Evolutionary conservation across 2,329 filamentous ascomycete species (phyloP), one percentile per base, ranked within the genome.

Genomic region (Diplodia scrobiculata): DNA sequence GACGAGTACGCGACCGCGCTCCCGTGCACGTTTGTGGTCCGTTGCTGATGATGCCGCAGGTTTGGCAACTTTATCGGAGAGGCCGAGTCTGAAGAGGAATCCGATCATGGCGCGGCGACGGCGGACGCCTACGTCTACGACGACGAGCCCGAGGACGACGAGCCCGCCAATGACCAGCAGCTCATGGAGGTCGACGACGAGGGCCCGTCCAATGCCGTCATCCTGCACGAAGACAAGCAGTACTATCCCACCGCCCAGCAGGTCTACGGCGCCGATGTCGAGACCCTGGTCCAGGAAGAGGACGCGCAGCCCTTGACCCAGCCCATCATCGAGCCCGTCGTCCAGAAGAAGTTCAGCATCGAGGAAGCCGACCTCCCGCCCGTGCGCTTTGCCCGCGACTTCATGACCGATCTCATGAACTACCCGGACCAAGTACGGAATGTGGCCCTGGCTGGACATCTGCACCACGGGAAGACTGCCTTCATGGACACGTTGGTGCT

Each of bases 41-140:
- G 69, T 54, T 50, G 34, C 13, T 62, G 34, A 32, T 51, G 63
- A 71, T 52, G 38, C 36, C 41, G 29, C 71, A 96, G 92, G 84
- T 98, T 98, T 81, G 94, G 94, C 75, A 98, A 98, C 82, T 98
- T 95, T 80, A 97, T 98, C 76, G 95, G 95, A 75, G 95, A 97
- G 79, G 91, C 91, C 77, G 90, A 90, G 77, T 95, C 91, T 66
- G 93, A 97, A 75, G 89, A 91, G 75, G 94, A 93, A 74, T 94
- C 91, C 72, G 87, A 92, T 76, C 86, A 89, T 76, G 86, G 88
- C 72, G 89, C 90, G 77, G 87, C 87, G 67, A 86, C 86, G 75
- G 89, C 91, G 73, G 92, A 94, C 74, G 87, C 89, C 73, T 97
- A 97, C 78, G 89, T 87, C 68, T 85, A 88, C 72, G 89, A 94